Evolutionary conservation across 2,329 filamentous ascomycete species (phyloP).

Genomic region (Aspergillus fumigatus): DNA sequence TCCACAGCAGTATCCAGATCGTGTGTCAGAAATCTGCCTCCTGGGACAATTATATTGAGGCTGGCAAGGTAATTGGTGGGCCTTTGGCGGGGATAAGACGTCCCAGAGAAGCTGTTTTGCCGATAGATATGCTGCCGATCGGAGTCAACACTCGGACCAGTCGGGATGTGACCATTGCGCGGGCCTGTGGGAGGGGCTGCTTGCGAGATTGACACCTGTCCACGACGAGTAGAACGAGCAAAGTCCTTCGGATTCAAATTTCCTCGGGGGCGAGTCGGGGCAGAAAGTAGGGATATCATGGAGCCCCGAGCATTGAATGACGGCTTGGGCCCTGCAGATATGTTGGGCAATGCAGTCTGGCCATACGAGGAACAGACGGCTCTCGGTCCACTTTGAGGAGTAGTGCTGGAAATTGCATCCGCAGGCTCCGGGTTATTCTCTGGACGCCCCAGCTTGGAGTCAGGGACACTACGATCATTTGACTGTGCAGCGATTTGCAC

Average conservation of each 20-base stretch:
- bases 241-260: constrained; percentile 31
- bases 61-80: constrained; percentile 38
- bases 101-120: constrained; percentile 31
- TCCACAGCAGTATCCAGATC: constrained; percentile 37
- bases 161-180: constrained; percentile 27
- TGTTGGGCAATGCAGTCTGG: constrained; percentile 34
- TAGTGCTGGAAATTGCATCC: constrained; percentile 15
- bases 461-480: not conserved
- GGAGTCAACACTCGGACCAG: constrained; percentile 21
- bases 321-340: constrained; percentile 33
- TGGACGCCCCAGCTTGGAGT: not conserved
- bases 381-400: constrained; percentile 29
- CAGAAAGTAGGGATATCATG: constrained; percentile 40
- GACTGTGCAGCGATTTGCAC: constrained; percentile 11
- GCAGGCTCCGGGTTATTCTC: constrained; percentile 9
- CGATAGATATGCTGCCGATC: constrained; percentile 35
- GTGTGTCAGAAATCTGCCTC: constrained; percentile 38
- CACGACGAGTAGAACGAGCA: constrained; percentile 34
- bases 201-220: constrained; percentile 26
- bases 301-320: constrained; percentile 35
- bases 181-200: constrained; percentile 33
- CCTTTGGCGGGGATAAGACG: constrained; percentile 37
- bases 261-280: constrained; percentile 46
- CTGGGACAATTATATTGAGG: constrained; percentile 37
- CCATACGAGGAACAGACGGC: constrained; percentile 18